These are phyloP conservation scores for Lasiodiplodia citricola DNA, from an alignment of 2,329 filamentous ascomycete species.

Conservation along the genomic window DNA sequence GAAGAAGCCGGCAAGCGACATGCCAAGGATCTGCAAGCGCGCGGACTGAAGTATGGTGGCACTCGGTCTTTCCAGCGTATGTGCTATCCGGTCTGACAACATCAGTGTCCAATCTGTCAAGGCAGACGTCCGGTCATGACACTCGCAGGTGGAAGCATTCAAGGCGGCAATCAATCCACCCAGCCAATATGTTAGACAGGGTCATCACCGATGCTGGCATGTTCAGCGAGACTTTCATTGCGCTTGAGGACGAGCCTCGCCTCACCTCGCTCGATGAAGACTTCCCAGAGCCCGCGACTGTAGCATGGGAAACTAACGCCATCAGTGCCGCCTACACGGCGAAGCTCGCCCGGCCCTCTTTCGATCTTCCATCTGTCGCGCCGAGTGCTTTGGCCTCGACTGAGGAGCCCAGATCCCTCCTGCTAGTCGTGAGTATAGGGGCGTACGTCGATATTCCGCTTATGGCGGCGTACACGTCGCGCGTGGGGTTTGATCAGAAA, in stretches of 20 bases:
- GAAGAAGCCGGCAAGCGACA: conserved; percentile 29
- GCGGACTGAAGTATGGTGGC: background rate
- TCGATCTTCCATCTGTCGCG: conserved; percentile 28
- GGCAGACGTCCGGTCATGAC: conserved; percentile 39
- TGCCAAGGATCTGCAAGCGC: conserved; percentile 30
- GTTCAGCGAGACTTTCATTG: conserved; percentile 34
- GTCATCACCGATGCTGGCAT: conserved; percentile 41
- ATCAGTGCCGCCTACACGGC: conserved; percentile 34
- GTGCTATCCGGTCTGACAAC: background rate
- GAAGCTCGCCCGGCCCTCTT: conserved; percentile 37
- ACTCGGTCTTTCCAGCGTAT: no score
- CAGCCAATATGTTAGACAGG: conserved; percentile 36
- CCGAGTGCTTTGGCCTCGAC: background rate
- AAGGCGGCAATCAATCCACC: conserved; percentile 35
- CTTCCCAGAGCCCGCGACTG: conserved; percentile 31
- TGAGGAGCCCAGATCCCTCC: conserved; percentile 29
- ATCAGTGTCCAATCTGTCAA: conserved; percentile 36
- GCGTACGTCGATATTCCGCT: conserved; percentile 35
- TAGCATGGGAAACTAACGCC: conserved; percentile 34
- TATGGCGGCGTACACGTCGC: conserved; percentile 35
- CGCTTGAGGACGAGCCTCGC: conserved; percentile 29
- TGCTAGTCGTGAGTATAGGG: conserved; percentile 35
- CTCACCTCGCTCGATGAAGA: conserved; percentile 27
- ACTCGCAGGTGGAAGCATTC: conserved; percentile 38
- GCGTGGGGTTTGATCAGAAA: conserved; percentile 36